These are phyloP conservation scores for Leucosporidium scottii DNA, from an alignment of 768 basidiomycete species.

Conservation along the genomic window DNA sequence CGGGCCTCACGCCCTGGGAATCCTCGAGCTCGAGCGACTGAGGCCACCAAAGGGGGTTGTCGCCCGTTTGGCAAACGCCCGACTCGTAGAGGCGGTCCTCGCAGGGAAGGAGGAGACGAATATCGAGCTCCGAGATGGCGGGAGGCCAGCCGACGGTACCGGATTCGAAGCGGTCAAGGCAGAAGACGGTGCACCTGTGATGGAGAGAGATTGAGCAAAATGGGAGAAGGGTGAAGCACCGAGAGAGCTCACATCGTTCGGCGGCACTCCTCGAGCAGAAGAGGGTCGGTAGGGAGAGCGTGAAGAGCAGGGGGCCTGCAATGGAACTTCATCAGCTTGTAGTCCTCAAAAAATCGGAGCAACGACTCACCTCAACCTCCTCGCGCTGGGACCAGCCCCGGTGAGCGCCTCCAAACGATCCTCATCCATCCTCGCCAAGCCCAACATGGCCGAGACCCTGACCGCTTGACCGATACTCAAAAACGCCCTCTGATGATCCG, in stretches of 20 bases:
- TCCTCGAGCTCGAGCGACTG: slow-evolving; percentile 13
- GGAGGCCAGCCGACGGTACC: slow-evolving; percentile 28
- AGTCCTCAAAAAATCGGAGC: no score
- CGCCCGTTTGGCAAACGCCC: slow-evolving; percentile 12
- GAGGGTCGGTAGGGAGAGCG: slow-evolving; percentile 21
- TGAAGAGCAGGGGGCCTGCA: slow-evolving; percentile 31
- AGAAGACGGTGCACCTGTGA: slow-evolving; percentile 27
- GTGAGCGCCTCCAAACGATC: slow-evolving; percentile 18
- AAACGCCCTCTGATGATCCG: slow-evolving; percentile 32
- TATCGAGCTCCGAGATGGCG: slow-evolving; percentile 23
- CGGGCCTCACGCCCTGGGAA: not conserved
- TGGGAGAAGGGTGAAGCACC: not conserved
- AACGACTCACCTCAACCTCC: not conserved
- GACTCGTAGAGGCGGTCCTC: slow-evolving; percentile 20
- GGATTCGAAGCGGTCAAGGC: slow-evolving; percentile 31
- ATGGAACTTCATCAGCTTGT: not conserved
- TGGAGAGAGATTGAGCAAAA: not conserved
- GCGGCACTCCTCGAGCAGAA: slow-evolving; percentile 30
- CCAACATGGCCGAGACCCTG: slow-evolving; percentile 31
- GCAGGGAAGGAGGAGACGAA: slow-evolving; percentile 32
- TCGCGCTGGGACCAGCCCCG: not conserved
- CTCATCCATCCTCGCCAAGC: slow-evolving; percentile 34
- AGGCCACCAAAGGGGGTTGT: slow-evolving; percentile 31
- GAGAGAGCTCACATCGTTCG: slow-evolving; percentile 20
- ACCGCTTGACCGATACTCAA: slow-evolving; percentile 26